Evolutionary conservation across 2,329 filamentous ascomycete genomes (phyloP), one percentile per base, ranked within the genome.

Genomic region (Fusarium haematococcum): DNA sequence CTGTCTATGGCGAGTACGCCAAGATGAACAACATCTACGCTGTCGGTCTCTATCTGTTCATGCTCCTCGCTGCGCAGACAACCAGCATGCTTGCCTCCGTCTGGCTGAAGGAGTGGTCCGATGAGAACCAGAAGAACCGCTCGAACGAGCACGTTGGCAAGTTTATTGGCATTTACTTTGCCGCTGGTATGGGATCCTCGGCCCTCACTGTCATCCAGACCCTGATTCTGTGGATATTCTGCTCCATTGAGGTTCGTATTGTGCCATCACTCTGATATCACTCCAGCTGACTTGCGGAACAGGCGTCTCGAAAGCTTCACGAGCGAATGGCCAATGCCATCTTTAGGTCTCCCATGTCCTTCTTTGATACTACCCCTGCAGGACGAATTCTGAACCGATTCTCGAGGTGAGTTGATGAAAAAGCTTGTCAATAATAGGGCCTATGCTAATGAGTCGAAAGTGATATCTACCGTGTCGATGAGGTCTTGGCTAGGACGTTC

Each of bases 321-420:
- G 97, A 98, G 85, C 90, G 94, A 74, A 98, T 99, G 97, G 96
- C 96, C 50, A 97, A 93, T 79, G 95, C 97, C 20, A 98, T 98
- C 78, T 99, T 99, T 88, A 91, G 97, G 76, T 97, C 95, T 41
- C 97, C 97, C 64, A 99, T 99, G 97, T 97, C 92, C 78, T 99
- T 99, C 85, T 99, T 99, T 78, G 97, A 99, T 82, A 98, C 95
- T 1, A 99, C 97, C 2, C 97, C 97, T 4, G 93, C 95, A 72
- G 97, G 97, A n/a, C 92, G 97, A 67, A 98, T 99, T 79, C 87
- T 99, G 69, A 99, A 99, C 83, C 90, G 97, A 64, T 99, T 99
- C 83, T 98, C 96, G 18, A 97, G 93, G 92, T 94, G 83, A 74
- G 90, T 85, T 57, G 30, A 59, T 27, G n/a, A 56, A 20, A 6